phyloP scores from a whole-genome alignment of 305 asterid genomes.

The Fraxinus sp. region DNA sequence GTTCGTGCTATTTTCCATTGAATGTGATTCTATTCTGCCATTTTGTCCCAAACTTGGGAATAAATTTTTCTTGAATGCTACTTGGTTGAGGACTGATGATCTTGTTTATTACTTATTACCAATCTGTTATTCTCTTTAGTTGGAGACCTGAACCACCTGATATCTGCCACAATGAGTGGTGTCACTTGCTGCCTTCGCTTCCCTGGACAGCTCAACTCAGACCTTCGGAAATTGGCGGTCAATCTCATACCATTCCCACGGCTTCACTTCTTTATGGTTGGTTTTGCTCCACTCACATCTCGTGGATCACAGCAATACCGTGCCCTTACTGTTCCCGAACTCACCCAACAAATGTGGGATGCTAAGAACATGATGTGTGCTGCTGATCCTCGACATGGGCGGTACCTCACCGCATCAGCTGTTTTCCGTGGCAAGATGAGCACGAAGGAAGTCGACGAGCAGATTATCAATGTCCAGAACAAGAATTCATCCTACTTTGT shows the following conservation, averaged over 20 bases:
- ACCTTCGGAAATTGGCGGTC: conserved; percentile 38
- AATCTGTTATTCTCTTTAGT: neutral
- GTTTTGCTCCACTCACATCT: conserved; percentile 41
- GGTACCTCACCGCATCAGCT: conserved; percentile 35
- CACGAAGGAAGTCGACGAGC: conserved; percentile 35
- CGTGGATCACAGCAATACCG: conserved; percentile 43
- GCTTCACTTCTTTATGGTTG: conserved; percentile 46
- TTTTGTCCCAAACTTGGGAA: neutral
- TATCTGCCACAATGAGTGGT: conserved; percentile 46
- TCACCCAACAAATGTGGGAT: conserved; percentile 44
- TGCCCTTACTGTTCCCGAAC: conserved; percentile 36
- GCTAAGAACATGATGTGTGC: conserved; percentile 24
- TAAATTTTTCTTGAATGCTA: neutral
- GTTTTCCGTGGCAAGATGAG: conserved; percentile 40
- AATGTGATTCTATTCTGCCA: neutral
- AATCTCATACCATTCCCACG: conserved; percentile 45
- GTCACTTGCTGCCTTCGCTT: conserved; percentile 50
- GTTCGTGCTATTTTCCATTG: neutral
- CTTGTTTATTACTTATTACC: neutral
- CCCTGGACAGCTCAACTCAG: conserved; percentile 45
- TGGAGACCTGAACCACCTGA: conserved; percentile 44
- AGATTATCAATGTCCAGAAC: conserved; percentile 38
- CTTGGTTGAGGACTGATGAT: neutral
- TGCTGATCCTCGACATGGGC: conserved; percentile 35
- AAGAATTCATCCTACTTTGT: conserved; percentile 39